phyloP scores from a whole-genome alignment of 345 rosid species.

The Salix viminalis region DNA sequence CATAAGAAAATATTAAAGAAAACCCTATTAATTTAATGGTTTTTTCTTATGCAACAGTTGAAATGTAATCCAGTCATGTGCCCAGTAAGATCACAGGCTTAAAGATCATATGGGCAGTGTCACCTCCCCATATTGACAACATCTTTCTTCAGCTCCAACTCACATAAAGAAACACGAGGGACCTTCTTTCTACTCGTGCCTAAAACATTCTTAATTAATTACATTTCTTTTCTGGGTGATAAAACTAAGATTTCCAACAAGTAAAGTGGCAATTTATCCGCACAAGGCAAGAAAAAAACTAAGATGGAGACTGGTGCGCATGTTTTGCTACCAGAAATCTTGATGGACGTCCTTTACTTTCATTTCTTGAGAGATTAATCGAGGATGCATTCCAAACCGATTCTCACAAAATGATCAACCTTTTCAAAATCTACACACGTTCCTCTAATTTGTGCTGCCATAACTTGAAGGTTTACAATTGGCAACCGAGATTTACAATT shows the following conservation, averaged over 20 bases:
- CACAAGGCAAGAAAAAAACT: too few relatives aligned
- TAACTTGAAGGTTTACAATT: background rate
- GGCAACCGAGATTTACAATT: background rate
- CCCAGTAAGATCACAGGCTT: constrained; percentile 19
- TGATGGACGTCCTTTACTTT: background rate
- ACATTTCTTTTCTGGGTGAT: background rate
- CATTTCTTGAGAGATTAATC: background rate
- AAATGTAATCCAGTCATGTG: constrained; percentile 46
- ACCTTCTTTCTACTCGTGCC: background rate
- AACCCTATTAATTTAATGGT: too few relatives aligned
- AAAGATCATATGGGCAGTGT: constrained; percentile 16
- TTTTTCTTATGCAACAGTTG: too few relatives aligned
- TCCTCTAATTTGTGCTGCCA: background rate
- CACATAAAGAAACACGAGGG: background rate
- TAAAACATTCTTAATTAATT: background rate
- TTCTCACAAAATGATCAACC: background rate
- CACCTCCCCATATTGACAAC: too few relatives aligned
- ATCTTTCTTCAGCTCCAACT: background rate
- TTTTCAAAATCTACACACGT: background rate
- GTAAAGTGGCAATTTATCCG: too few relatives aligned
- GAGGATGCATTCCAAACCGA: background rate
- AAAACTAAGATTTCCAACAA: too few relatives aligned
- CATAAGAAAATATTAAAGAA: too few relatives aligned
- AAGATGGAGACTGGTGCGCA: too few relatives aligned
- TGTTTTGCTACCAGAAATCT: background rate